A percentile compares a stretch with the other conserved stretches of the same genome.
These are phyloP conservation scores for Oenanthe javanica DNA, from an alignment of 140 eudicot species.

Conservation along the genomic window DNA sequence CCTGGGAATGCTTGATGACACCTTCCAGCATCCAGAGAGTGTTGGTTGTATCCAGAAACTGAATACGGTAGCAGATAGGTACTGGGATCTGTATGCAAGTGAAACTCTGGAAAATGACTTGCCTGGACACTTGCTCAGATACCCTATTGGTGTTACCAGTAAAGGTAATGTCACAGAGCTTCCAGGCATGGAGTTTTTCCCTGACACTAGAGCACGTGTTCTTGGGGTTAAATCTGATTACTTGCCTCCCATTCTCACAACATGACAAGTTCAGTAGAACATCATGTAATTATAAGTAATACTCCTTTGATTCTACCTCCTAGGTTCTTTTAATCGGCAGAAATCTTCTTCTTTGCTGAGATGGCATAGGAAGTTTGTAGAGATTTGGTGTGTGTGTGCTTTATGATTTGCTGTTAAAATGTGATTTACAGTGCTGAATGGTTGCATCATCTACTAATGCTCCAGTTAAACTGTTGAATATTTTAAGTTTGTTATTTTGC, in stretches of 20 bases:
- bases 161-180: conserved; percentile 54
- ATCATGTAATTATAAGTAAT: background rate
- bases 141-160: conserved; percentile 49
- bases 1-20: conserved; percentile 59
- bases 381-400: background rate
- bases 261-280: conserved; percentile 21
- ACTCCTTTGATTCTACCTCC: background rate
- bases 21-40: conserved; percentile 47
- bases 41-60: conserved; percentile 44
- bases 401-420: background rate
- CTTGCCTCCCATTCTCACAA: conserved; percentile 65
- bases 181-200: conserved; percentile 56
- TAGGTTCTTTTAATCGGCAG: background rate
- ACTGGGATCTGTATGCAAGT: conserved; percentile 62
- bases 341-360: background rate
- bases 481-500: background rate
- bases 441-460: background rate
- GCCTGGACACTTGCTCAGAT: conserved; percentile 69
- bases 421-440: background rate
- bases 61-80: conserved; percentile 36
- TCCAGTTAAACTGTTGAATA: background rate
- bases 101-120: conserved; percentile 45
- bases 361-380: background rate
- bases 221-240: conserved; percentile 56
- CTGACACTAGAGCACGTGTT: conserved; percentile 56